Evolutionary conservation across 2,329 filamentous ascomycete genomes (phyloP), one percentile per base, ranked within the genome.

Genomic region (Fusarium buxicola): DNA sequence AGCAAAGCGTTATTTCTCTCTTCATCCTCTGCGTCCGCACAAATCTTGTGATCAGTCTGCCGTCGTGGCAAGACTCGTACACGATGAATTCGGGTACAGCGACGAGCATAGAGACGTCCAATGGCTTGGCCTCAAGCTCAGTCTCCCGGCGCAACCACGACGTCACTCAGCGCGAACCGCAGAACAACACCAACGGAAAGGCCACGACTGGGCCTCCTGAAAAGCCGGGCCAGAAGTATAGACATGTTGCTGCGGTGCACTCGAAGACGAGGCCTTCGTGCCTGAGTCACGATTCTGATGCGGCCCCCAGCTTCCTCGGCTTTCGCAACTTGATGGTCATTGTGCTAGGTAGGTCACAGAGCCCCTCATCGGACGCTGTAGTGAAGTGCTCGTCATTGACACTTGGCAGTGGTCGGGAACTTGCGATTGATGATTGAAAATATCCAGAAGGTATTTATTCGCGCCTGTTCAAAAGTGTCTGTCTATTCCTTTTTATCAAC

Each of bases 301-400:
- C 80, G 10, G 82, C 88, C 3, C 92, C 94, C 18, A 97, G 92
- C 75, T 98, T 97, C 73, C 80, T 97, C 13, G 95, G 95, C 1
- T 98, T 99, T 74, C 85, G 94, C 58, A 99, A 99, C 74, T 84
- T 99, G 63, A 97, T 97, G 92, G 91, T 97, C 34, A 89, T 98
- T 72, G 92, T 97, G 32, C 79, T 97, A 60, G 88, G 92, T 95
- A 84, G 63, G 84, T 62, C 15, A 18, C 47, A 40, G 10, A 56
- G 40, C 57, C 57, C 44, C 56, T 55, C 52, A 52, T 48, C 46
- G 50, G 61, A 57, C 49, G 55, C 50, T 47, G 53, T 39, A n/a
- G 32, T 49, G 35, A 50, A 45, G 24, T 25, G 34, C 53, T 60
- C 58, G 55, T 59, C 59, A 55, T 53, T 70, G 50, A 69, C 67